Evolutionary conservation across 2,329 filamentous ascomycete genomes (phyloP).

Genomic region (Colletotrichum salicis): DNA sequence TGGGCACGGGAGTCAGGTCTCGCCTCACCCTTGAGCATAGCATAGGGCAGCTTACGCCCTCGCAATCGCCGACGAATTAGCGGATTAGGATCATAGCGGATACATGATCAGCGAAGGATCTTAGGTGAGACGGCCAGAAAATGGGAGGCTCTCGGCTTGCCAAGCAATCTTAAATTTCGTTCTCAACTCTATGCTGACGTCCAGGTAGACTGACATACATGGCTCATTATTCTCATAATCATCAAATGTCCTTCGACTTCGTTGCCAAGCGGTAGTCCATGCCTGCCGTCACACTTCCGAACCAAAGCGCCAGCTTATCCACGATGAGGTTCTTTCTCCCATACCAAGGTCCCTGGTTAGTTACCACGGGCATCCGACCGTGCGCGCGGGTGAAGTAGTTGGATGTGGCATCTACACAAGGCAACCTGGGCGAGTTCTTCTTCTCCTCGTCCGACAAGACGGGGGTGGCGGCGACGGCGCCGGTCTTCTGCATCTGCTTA

Average conservation of each 20-base stretch:
- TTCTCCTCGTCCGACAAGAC: constrained; percentile 29
- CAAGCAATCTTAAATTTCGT: not conserved
- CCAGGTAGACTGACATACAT: not conserved
- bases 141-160: not conserved
- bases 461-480: constrained; percentile 34
- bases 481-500: constrained; percentile 54
- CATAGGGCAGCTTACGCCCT: not conserved
- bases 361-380: constrained; percentile 50
- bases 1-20: not conserved
- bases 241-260: constrained; percentile 40
- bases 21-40: not conserved
- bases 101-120: not conserved
- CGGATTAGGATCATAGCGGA: not conserved
- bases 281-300: constrained; percentile 45
- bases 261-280: constrained; percentile 41
- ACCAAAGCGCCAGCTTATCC: constrained; percentile 44
- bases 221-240: constrained; percentile 14
- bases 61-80: not conserved
- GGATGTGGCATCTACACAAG: constrained; percentile 44
- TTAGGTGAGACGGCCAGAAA: not conserved
- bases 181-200: not conserved
- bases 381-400: constrained; percentile 49
- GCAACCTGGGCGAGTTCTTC: constrained; percentile 35
- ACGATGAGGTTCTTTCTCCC: constrained; percentile 44
- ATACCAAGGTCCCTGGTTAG: constrained; percentile 49